phyloP scores from a whole-genome alignment of 495 filamentous ascomycete species.

The Physcia stellaris region DNA sequence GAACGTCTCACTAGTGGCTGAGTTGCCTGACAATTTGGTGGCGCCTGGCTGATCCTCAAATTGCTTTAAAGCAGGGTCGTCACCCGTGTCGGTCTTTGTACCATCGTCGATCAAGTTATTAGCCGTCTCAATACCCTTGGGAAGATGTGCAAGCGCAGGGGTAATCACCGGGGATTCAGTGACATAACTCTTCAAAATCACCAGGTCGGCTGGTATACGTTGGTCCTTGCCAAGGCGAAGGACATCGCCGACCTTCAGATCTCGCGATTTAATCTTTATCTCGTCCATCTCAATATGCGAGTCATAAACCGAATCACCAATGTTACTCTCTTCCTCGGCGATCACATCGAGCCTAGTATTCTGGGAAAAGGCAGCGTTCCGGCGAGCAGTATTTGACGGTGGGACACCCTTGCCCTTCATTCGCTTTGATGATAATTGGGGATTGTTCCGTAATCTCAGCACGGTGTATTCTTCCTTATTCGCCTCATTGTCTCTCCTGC shows the following conservation, averaged over 20 bases:
- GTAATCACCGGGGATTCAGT: constrained; percentile 36
- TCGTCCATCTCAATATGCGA: constrained; percentile 33
- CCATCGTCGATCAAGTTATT: background rate
- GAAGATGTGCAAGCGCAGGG: constrained; percentile 5
- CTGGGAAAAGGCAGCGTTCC: constrained; percentile 1
- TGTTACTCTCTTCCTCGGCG: constrained; percentile 35
- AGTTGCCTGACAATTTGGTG: constrained; percentile 6
- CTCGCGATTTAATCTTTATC: constrained; percentile 64
- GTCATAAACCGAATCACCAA: constrained; percentile 18
- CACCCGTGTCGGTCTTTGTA: constrained; percentile 5
- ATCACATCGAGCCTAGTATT: constrained; percentile 13
- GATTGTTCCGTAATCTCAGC: constrained; percentile 46
- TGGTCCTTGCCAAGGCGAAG: constrained; percentile 83
- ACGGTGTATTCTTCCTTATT: constrained; percentile 86
- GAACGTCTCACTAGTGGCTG: constrained; percentile 56
- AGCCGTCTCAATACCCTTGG: background rate
- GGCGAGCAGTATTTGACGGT: too few relatives aligned
- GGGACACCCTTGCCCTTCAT: background rate
- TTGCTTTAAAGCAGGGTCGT: constrained; percentile 10
- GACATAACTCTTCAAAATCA: constrained; percentile 74
- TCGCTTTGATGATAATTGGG: constrained; percentile 7
- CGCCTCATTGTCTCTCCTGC: constrained; percentile 79
- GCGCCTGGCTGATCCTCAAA: background rate
- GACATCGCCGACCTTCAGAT: constrained; percentile 89
- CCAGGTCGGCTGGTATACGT: constrained; percentile 84